A percentile compares a stretch with the other conserved stretches of the same genome.
These are phyloP conservation scores for Colletotrichum paranaense DNA, from an alignment of 2,329 filamentous ascomycete genomes.

Conservation along the genomic window DNA sequence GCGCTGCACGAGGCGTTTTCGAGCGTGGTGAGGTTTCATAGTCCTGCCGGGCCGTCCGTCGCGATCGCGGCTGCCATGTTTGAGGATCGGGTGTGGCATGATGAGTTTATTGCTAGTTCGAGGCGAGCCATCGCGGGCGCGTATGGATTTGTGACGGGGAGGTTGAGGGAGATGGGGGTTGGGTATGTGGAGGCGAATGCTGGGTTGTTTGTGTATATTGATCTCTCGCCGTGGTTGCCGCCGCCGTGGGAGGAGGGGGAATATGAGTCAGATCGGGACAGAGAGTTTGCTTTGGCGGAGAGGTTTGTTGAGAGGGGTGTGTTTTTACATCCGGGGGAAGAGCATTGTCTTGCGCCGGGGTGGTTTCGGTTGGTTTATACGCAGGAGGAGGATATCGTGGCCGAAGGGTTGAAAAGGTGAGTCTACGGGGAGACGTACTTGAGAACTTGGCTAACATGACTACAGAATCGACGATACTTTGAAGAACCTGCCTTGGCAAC, in stretches of 20 bases:
- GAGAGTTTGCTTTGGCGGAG: conserved; percentile 57
- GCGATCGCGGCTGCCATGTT: conserved; percentile 57
- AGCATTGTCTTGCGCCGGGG: conserved; percentile 57
- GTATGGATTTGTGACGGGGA: conserved; percentile 51
- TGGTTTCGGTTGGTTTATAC: conserved; percentile 67
- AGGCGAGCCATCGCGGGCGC: conserved; percentile 51
- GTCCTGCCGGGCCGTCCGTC: conserved; percentile 56
- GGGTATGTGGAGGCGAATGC: conserved; percentile 63
- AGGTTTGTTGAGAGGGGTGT: conserved; percentile 58
- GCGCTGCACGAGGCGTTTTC: conserved; percentile 48
- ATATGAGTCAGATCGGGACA: conserved; percentile 43
- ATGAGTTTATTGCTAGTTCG: conserved; percentile 54
- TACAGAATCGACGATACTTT: not conserved
- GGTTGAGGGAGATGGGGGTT: conserved; percentile 54
- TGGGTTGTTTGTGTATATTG: conserved; percentile 67
- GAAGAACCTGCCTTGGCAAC: not conserved
- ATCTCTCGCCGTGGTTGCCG: conserved; percentile 58
- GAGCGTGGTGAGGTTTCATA: conserved; percentile 57
- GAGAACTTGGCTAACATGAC: not conserved
- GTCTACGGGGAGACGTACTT: not conserved
- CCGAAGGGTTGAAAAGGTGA: conserved; percentile 50
- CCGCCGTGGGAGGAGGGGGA: conserved; percentile 37
- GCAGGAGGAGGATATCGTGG: conserved; percentile 47
- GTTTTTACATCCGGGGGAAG: conserved; percentile 60
- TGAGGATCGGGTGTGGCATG: conserved; percentile 56